Percentiles rank a stretch among this genome's conserved stretches.
These are phyloP conservation scores for Adenanthera pavonina DNA, from an alignment of 306 rosid genomes.

Conservation along the genomic window DNA sequence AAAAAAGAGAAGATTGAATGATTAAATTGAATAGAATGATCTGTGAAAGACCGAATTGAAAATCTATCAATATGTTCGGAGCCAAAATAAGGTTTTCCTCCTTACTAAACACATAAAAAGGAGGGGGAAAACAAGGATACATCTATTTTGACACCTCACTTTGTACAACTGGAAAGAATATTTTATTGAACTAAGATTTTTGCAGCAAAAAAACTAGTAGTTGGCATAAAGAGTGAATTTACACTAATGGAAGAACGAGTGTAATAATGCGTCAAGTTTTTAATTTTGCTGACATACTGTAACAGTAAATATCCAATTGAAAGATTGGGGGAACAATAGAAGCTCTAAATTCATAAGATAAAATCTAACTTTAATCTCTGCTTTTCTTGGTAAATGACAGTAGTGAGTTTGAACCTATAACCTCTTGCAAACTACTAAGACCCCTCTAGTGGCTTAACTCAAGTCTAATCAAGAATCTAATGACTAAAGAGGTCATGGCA, in stretches of 20 bases:
- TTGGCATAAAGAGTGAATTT: not conserved
- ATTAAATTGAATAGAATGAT: not conserved
- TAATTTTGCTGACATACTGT: not conserved
- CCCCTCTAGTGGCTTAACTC: not conserved
- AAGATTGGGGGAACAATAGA: not conserved
- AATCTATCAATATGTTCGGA: not conserved
- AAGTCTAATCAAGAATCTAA: not conserved
- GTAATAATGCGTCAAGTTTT: not conserved
- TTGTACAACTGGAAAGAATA: not conserved
- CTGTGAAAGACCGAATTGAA: not conserved
- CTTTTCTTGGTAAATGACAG: not conserved
- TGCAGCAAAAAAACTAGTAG: not conserved
- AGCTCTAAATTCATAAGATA: not conserved
- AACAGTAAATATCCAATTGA: no score
- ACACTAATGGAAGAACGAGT: not conserved
- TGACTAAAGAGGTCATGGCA: not conserved
- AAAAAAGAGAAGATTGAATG: not conserved
- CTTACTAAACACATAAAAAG: not conserved
- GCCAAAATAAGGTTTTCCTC: not conserved
- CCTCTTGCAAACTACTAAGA: not conserved
- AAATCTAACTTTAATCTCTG: not conserved
- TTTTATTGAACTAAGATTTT: not conserved
- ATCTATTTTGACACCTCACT: not conserved
- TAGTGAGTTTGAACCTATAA: not conserved
- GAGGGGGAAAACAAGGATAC: not conserved